A percentile compares a stretch with the other conserved stretches of the same genome.
These are phyloP conservation scores for Phytophthora pisi DNA, from an alignment of 352 stramenopile species.

Conservation along the genomic window DNA sequence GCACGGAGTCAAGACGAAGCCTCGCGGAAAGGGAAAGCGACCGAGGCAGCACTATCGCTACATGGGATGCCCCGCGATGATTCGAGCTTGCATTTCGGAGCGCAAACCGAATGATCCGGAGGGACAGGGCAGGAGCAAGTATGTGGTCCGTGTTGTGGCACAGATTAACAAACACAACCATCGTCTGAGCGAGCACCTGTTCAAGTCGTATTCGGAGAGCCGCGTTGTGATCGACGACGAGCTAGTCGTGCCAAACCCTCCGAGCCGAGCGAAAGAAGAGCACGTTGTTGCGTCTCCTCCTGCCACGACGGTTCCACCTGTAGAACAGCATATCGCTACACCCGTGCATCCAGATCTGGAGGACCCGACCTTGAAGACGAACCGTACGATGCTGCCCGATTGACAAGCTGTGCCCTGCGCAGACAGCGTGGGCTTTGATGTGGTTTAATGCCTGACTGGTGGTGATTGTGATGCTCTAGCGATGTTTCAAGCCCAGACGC, in stretches of 20 bases:
- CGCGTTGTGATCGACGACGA: constrained; percentile 88
- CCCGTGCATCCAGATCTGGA: constrained; percentile 49
- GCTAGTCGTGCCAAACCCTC: constrained; percentile 54
- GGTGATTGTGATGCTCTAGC: constrained; percentile 29
- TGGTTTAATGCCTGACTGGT: constrained; percentile 6
- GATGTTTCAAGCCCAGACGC: constrained; percentile 60
- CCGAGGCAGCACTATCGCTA: constrained; percentile 85
- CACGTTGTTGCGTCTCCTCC: constrained; percentile 3
- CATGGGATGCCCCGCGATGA: constrained; percentile 85
- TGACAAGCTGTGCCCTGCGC: background rate
- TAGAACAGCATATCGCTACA: constrained; percentile 42
- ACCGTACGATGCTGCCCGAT: constrained; percentile 36
- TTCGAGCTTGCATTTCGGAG: constrained; percentile 83
- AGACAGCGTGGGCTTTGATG: background rate
- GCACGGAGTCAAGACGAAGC: constrained; percentile 86
- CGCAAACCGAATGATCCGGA: constrained; percentile 58
- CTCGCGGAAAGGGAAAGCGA: constrained; percentile 78
- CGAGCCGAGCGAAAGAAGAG: constrained; percentile 63
- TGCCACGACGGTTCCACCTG: constrained; percentile 25
- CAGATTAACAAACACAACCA: constrained; percentile 90
- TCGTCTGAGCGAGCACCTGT: constrained; percentile 83
- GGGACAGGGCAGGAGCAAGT: constrained; percentile 67
- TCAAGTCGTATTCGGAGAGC: constrained; percentile 88
- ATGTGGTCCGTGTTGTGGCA: constrained; percentile 82
- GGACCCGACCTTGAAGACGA: constrained; percentile 57